Evolutionary conservation across 2,329 filamentous ascomycete species (phyloP), one percentile per base, ranked within the genome.

Genomic region (Exserohilum turcica): DNA sequence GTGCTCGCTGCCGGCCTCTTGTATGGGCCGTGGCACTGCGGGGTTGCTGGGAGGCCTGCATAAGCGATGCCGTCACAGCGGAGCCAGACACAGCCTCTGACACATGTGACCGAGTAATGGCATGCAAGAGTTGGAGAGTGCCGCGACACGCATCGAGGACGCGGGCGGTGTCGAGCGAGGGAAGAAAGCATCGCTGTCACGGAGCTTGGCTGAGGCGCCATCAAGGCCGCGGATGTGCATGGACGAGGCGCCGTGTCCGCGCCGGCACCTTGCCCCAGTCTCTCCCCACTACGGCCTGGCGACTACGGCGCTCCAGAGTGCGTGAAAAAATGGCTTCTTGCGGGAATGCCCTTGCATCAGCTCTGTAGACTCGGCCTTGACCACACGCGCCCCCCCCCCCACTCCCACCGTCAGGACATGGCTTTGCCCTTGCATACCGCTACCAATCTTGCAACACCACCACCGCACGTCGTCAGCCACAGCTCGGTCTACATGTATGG

Each of bases 31-130:
- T 43, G 27, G 43, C 37, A 32, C 37, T 54, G 47, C 51, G 47
- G 51, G 46, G 48, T 43, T 27, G 39, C 38, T 45, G 29, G 10
- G 19, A 5, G 24, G 32, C 24, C 37, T 40, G 36, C 28, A 52
- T 43, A 32, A 27, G 29, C 45, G 47, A 50, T 54, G 47, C 38
- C 54, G 45, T 56, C 43, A 53, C 40, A 43, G 43, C 43, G 46
- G 55, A 55, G 43, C 42, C 50, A 43, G 52, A 46, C 7, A 32
- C 7, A 43, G 15, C 19, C 32, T 36, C 46, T 48, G 54, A 49
- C 40, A 56, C 45, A 49, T 48, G 35, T 24, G 7, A 10, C 43
- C 19, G 29, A 36, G 46, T 39, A 48, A 48, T 44, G 21, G 24
- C 21, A 24, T 24, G 21, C 4, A 4, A 24, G 21, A 24, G 21